A percentile compares a stretch with the other conserved stretches of the same genome.
These are phyloP conservation scores for Gigaspora rosea DNA, from an alignment of 192 early-diverging fungal genomes.

Conservation along the genomic window DNA sequence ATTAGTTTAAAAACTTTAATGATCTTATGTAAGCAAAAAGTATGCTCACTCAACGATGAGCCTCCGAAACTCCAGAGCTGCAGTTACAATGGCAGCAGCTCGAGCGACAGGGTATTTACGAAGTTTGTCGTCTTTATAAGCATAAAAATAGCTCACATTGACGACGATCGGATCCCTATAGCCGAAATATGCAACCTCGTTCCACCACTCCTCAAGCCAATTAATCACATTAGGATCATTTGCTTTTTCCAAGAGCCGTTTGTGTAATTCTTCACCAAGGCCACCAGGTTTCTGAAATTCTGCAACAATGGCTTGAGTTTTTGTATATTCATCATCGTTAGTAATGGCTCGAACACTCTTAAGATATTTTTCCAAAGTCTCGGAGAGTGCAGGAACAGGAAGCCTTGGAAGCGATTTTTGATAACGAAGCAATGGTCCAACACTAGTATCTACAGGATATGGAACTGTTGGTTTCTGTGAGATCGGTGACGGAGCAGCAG, in stretches of 20 bases:
- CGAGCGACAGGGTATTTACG: conserved; percentile 76
- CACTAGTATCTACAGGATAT: conserved; percentile 37
- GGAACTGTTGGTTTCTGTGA: not conserved
- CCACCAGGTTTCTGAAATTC: conserved; percentile 85
- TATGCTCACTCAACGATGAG: conserved; percentile 66
- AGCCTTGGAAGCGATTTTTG: conserved; percentile 81
- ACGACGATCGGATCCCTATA: conserved; percentile 97
- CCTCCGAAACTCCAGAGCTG: conserved; percentile 84
- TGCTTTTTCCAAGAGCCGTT: conserved; percentile 76
- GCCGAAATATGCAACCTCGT: conserved; percentile 89
- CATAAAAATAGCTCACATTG: conserved; percentile 96
- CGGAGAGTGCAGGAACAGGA: conserved; percentile 82
- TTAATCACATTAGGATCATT: conserved; percentile 72
- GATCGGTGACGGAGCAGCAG: not conserved
- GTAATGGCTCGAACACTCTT: conserved; percentile 73
- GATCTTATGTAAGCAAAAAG: not conserved
- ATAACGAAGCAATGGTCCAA: conserved; percentile 72
- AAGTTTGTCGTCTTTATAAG: conserved; percentile 86
- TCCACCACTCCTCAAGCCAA: conserved; percentile 99
- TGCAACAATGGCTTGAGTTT: conserved; percentile 64
- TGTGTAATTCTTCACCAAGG: conserved; percentile 80
- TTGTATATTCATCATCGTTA: conserved; percentile 67
- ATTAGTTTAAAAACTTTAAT: not conserved
- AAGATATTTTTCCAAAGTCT: conserved; percentile 86
- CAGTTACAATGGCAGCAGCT: conserved; percentile 89